phyloP scores from a whole-genome alignment of 2,329 filamentous ascomycete species.

The Fusarium vanettenii region DNA sequence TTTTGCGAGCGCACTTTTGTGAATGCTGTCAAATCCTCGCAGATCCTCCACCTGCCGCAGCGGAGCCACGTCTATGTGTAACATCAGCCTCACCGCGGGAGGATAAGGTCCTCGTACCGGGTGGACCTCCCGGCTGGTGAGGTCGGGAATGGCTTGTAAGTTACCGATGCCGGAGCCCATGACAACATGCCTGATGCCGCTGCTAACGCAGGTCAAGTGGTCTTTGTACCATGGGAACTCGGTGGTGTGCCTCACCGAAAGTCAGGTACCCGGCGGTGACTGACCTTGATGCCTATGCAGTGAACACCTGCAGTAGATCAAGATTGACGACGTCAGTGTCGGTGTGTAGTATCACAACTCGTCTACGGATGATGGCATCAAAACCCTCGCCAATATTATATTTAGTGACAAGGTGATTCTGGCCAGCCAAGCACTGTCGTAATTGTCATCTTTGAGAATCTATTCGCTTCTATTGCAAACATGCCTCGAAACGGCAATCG shows the following conservation, averaged over 20 bases:
- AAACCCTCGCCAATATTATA: not conserved
- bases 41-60: not conserved
- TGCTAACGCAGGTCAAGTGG: not conserved
- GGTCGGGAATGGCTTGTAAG: not conserved
- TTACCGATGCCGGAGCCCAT: constrained; percentile 26
- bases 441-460: not conserved
- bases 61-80: constrained; percentile 9
- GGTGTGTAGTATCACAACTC: not conserved
- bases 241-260: constrained; percentile 1
- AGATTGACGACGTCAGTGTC: not conserved
- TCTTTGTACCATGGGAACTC: constrained; percentile 11
- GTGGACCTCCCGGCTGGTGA: not conserved
- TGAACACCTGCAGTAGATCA: not conserved
- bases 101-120: constrained; percentile 13
- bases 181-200: constrained; percentile 6
- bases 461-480: not conserved
- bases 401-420: not conserved
- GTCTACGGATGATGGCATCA: not conserved
- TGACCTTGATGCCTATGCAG: not conserved
- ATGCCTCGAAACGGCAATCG: not conserved
- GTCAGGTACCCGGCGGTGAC: constrained; percentile 13
- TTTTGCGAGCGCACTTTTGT: not conserved
- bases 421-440: not conserved
- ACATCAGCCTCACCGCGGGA: not conserved
- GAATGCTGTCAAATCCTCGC: not conserved